Evolutionary conservation across 2,329 filamentous ascomycete species (phyloP).

Genomic region (Cyphellophora europaea): DNA sequence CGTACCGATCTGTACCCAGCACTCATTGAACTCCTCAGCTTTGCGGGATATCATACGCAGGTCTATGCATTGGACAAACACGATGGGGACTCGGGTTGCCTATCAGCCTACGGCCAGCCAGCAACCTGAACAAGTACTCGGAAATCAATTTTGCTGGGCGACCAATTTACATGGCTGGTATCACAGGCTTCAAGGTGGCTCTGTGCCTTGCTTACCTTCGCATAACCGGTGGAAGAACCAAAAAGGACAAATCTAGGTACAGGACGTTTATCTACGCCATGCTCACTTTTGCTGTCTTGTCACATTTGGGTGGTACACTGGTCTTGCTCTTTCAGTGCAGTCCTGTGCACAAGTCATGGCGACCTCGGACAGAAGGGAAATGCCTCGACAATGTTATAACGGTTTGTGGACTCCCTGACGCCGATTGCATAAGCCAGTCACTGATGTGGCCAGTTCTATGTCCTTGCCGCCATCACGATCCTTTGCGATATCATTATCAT

Average conservation of each 20-base stretch:
- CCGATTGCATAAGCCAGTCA: too few species aligned
- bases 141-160: constrained; percentile 45
- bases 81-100: constrained; percentile 45
- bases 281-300: constrained; percentile 34
- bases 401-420: too few species aligned
- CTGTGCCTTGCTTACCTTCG: constrained; percentile 45
- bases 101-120: constrained; percentile 32
- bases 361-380: constrained; percentile 28
- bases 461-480: constrained; percentile 43
- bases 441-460: too few species aligned
- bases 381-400: constrained; percentile 40
- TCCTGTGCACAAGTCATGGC: constrained; percentile 42
- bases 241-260: constrained; percentile 38
- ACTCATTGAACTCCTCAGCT: constrained; percentile 1
- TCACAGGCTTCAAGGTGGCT: constrained; percentile 49
- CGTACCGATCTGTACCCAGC: background rate
- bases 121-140: constrained; percentile 33
- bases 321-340: constrained; percentile 42
- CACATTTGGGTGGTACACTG: constrained; percentile 41
- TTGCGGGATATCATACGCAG: constrained; percentile 1
- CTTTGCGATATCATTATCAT: constrained; percentile 42
- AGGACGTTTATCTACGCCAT: constrained; percentile 35
- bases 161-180: constrained; percentile 46
- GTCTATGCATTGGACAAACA: constrained; percentile 34
- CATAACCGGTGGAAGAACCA: constrained; percentile 39